A percentile compares a stretch with the other conserved stretches of the same genome.
These are phyloP conservation scores for Strobilomyces confusus DNA, from an alignment of 768 basidiomycete genomes.

Conservation along the genomic window DNA sequence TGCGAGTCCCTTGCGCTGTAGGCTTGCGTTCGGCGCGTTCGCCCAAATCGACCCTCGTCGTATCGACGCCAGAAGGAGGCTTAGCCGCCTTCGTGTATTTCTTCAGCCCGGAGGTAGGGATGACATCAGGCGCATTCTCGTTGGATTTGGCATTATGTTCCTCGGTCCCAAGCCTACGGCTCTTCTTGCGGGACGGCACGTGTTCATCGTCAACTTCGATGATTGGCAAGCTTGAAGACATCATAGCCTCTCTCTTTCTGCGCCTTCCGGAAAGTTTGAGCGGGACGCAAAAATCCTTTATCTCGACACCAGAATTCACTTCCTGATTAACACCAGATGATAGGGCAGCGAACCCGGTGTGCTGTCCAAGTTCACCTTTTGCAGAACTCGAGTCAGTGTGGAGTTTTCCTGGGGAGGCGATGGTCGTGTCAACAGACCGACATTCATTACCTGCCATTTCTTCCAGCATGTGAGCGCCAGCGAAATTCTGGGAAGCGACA, in stretches of 20 bases:
- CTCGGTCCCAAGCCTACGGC: conserved; percentile 1
- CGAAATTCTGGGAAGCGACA: background rate
- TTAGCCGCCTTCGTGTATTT: conserved; percentile 34
- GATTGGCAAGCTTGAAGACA: background rate
- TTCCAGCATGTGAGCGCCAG: background rate
- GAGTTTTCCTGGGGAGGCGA: background rate
- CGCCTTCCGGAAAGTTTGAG: conserved; percentile 22
- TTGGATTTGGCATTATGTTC: conserved; percentile 1
- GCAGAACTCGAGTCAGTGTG: background rate
- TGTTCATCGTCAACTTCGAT: conserved; percentile 15
- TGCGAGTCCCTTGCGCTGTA: conserved; percentile 10
- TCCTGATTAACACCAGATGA: background rate
- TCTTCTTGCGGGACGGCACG: conserved; percentile 20
- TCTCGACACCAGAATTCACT: background rate
- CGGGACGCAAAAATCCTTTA: background rate
- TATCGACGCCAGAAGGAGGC: conserved; percentile 21
- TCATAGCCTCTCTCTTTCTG: conserved; percentile 23
- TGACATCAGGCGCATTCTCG: background rate
- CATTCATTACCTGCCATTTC: background rate
- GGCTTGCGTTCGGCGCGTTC: conserved; percentile 24
- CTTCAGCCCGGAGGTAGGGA: conserved; percentile 18
- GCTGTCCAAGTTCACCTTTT: background rate
- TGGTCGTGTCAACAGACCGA: background rate
- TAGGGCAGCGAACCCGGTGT: background rate
- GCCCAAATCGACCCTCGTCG: conserved; percentile 28